Conservation (phyloP, 805 yeast genomes). For the Candida lessepsii region DNA sequence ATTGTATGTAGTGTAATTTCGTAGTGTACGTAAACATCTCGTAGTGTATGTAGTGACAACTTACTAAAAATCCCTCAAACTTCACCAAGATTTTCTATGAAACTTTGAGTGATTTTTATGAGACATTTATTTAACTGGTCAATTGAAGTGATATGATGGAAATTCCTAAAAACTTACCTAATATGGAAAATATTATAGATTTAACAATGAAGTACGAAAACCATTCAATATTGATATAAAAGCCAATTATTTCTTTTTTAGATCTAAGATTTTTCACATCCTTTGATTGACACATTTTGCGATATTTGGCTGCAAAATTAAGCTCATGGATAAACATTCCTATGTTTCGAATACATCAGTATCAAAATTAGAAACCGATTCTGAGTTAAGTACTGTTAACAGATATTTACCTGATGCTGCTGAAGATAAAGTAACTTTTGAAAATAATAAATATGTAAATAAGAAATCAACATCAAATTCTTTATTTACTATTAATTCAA, state of each 20-base stretch:
- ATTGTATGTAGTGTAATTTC: no score
- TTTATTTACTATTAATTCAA: slow-evolving; percentile 5
- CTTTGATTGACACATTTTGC: not conserved
- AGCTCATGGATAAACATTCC: not conserved
- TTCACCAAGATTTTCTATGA: not conserved
- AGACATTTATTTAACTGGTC: slow-evolving; percentile 6
- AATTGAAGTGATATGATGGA: not conserved
- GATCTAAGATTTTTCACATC: not conserved
- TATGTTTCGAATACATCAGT: no score
- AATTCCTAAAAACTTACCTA: not conserved
- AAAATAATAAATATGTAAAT: no score
- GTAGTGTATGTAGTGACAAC: not conserved
- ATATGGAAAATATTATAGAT: no score
- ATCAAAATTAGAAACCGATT: not conserved
- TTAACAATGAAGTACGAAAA: no score
- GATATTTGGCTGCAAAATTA: slow-evolving; percentile 1
- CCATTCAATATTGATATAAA: not conserved
- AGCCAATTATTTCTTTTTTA: not conserved
- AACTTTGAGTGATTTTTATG: slow-evolving; percentile 1
- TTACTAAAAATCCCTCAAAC: not conserved
- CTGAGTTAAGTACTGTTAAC: not conserved
- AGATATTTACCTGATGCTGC: not conserved
- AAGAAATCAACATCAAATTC: slow-evolving; percentile 1
- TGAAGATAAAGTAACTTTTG: not conserved
- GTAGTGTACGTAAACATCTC: no score